phyloP scores from a whole-genome alignment of 495 filamentous ascomycete species.

The Penicillium simplicissimum region DNA sequence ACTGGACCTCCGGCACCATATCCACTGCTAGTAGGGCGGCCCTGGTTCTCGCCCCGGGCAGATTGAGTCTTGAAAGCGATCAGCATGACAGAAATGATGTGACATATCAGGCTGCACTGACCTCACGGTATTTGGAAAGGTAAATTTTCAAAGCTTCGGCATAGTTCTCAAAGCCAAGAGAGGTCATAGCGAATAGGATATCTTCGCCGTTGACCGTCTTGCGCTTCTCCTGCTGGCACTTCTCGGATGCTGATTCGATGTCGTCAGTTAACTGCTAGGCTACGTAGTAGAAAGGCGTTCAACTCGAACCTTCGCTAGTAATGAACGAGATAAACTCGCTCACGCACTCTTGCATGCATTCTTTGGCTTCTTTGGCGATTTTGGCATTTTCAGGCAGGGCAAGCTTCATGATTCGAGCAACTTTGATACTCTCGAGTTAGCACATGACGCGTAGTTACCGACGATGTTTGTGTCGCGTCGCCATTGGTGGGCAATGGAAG shows the following conservation, averaged over 20 bases:
- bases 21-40: slow-evolving; percentile 69
- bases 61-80: slow-evolving; percentile 66
- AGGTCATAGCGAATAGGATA: slow-evolving; percentile 98
- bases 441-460: slow-evolving; percentile 21
- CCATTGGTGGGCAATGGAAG: not conserved
- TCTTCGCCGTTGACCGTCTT: slow-evolving; percentile 99
- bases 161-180: slow-evolving; percentile 98
- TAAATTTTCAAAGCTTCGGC: slow-evolving; percentile 98
- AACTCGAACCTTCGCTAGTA: slow-evolving; percentile 85
- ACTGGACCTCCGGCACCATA: slow-evolving; percentile 55
- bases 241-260: slow-evolving; percentile 79
- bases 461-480: not conserved
- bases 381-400: slow-evolving; percentile 97
- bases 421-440: slow-evolving; percentile 91
- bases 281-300: not conserved
- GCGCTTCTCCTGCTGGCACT: slow-evolving; percentile 98
- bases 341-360: slow-evolving; percentile 99
- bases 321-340: slow-evolving; percentile 99
- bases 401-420: slow-evolving; percentile 98
- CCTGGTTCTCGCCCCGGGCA: slow-evolving; percentile 71
- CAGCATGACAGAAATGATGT: slow-evolving; percentile 7
- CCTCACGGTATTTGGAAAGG: slow-evolving; percentile 94
- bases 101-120: slow-evolving; percentile 53
- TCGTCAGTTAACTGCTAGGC: slow-evolving; percentile 1
- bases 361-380: slow-evolving; percentile 98